These are phyloP conservation scores for Trichoderma breve DNA, from an alignment of 2,329 filamentous ascomycete species.

Conservation along the genomic window DNA sequence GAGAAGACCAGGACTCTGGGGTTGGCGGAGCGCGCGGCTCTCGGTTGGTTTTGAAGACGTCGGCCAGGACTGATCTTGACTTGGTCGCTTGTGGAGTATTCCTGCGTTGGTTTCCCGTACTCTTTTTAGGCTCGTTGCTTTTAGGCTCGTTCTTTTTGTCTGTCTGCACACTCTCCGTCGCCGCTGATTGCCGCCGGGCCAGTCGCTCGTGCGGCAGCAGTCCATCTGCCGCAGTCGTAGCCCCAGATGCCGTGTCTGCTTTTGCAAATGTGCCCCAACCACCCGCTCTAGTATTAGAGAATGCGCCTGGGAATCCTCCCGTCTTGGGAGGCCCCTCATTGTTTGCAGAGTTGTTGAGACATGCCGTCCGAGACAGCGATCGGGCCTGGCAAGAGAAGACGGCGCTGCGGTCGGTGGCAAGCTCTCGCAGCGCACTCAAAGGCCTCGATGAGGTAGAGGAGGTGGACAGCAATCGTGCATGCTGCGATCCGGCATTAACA, in stretches of 20 bases:
- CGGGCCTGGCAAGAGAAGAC: conserved; percentile 22
- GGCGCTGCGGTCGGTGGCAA: background rate
- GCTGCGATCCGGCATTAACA: conserved; percentile 19
- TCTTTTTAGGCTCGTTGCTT: background rate
- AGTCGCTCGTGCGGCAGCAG: conserved; percentile 41
- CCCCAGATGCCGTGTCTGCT: background rate
- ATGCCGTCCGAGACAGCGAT: conserved; percentile 31
- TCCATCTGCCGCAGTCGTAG: conserved; percentile 21
- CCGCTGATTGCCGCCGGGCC: conserved; percentile 33
- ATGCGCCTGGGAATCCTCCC: conserved; percentile 28
- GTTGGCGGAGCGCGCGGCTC: conserved; percentile 28
- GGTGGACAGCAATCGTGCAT: background rate
- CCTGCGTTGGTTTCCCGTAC: background rate
- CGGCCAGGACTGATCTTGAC: conserved; percentile 33
- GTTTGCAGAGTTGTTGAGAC: conserved; percentile 24
- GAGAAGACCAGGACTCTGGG: conserved; percentile 29
- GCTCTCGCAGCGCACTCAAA: background rate
- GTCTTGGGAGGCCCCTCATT: conserved; percentile 24
- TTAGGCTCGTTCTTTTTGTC: background rate
- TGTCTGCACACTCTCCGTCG: background rate
- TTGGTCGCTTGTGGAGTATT: conserved; percentile 22
- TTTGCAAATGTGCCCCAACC: conserved; percentile 25
- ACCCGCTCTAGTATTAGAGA: conserved; percentile 24
- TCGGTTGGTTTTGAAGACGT: conserved; percentile 34
- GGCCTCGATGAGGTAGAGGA: background rate